Evolutionary conservation across 1,284 basidiomycete genomes (phyloP).

Genomic region (Rhodotorula sp.): DNA sequence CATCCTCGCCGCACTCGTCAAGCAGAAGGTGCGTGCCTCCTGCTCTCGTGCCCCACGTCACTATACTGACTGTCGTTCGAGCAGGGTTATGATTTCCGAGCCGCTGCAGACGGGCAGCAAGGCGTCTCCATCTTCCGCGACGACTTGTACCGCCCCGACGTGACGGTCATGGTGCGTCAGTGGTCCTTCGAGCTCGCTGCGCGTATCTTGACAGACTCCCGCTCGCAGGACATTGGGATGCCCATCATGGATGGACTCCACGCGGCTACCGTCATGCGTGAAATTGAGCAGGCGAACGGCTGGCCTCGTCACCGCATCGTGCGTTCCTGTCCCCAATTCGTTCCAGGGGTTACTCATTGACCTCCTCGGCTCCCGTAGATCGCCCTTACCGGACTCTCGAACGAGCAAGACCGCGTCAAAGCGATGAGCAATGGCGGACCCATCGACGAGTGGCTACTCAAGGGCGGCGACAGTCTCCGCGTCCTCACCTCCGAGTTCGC

Average conservation of each 20-base stretch:
- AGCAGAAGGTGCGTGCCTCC: not conserved
- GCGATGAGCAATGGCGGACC: not conserved
- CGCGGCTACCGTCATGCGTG: conserved; percentile 20
- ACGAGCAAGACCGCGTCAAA: conserved; percentile 25
- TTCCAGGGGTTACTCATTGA: too few species aligned
- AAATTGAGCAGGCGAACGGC: conserved; percentile 5
- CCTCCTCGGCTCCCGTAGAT: not conserved
- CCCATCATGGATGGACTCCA: conserved; percentile 20
- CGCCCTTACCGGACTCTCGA: conserved; percentile 26
- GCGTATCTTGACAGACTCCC: too few species aligned
- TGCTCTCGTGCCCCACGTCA: not conserved
- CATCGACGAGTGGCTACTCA: conserved; percentile 30
- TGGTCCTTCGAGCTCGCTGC: too few species aligned
- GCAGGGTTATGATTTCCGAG: conserved; percentile 12
- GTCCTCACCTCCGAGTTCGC: conserved; percentile 18
- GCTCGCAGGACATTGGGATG: conserved; percentile 24
- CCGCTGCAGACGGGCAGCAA: conserved; percentile 22
- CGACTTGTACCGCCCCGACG: not conserved
- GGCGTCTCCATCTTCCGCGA: conserved; percentile 20
- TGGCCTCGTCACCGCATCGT: conserved; percentile 4
- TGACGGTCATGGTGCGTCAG: not conserved
- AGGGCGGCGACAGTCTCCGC: conserved; percentile 22
- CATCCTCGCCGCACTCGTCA: not conserved
- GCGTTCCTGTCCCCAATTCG: not conserved
- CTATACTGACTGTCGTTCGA: not conserved